Evolutionary conservation across 2,329 filamentous ascomycete genomes (phyloP), one percentile per base, ranked within the genome.

Genomic region (Arthroderma uncinatum): DNA sequence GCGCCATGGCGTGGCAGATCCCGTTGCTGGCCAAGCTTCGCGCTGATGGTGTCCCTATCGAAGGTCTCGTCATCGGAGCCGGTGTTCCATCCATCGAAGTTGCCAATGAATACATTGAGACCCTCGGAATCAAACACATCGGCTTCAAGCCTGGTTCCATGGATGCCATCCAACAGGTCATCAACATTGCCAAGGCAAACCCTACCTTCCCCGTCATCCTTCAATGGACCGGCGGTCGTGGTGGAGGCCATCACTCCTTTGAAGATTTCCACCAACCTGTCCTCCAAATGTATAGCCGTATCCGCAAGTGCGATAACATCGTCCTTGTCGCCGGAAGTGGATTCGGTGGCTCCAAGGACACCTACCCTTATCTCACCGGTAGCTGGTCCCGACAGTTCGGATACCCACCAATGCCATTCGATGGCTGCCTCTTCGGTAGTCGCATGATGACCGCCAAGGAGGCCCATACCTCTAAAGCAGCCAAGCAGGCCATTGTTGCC

Each of bases 361-460:
- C 89, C 0, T 95, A 94, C 68, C 90, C 90, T 8, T 96, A 95
- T 73, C 79, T 96, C 58, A 94, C 88, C 42, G 91, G 91, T 72
- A 78, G 82, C 54, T 96, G 91, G 91, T 86, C 90, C n/a, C 82
- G 81, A 70, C 85, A 84, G 66, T 94, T 85, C 66, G 89, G 89
- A 59, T 94, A 93, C 68, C 88, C 90, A 25, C 82, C 88, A 2
- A 96, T 96, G 91, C 91, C 91, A 10, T 95, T 92, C 67, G 91
- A 96, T 70, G 91, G 91, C 64, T 88, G 87, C 68, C 77, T 95
- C 62, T 93, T 95, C 64, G 91, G 89, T 64, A 93, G 87, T 72
- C 88, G 91, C 65, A 87, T 95, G 82, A 95, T 96, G 91, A 87
- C 91, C 54, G 86, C 91, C 59, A 92, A 93, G 75, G 91, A 96